Conservation (phyloP, 805 yeast genomes). For the Saccharomycopsis babjevae region DNA sequence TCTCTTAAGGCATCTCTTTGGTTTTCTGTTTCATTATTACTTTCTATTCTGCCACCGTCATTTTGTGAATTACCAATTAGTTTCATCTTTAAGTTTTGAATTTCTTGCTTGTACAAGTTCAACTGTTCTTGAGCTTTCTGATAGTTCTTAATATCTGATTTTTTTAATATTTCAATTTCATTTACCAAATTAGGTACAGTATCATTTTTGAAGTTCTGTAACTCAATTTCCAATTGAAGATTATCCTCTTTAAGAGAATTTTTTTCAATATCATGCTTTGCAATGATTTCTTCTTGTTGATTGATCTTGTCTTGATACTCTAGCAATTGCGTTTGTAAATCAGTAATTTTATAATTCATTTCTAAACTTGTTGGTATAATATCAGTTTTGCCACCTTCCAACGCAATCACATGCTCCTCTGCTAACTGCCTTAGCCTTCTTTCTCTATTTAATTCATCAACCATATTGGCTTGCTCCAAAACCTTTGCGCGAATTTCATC, state of each 20-base stretch:
- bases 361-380: conserved; percentile 42
- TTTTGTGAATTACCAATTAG: conserved; percentile 18
- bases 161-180: conserved; percentile 28
- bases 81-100: conserved; percentile 28
- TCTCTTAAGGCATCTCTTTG: conserved; percentile 27
- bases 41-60: neutral
- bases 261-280: conserved; percentile 29
- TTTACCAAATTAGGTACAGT: conserved; percentile 39
- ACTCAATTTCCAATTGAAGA: conserved; percentile 31
- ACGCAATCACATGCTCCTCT: conserved; percentile 50
- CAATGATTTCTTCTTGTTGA: conserved; percentile 38
- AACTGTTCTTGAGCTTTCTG: conserved; percentile 23
- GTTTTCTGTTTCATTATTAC: conserved; percentile 19
- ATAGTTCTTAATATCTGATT: conserved; percentile 15
- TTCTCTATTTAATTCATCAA: conserved; percentile 52
- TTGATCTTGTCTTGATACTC: conserved; percentile 39
- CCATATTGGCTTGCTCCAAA: conserved; percentile 38
- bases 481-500: conserved; percentile 30
- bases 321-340: conserved; percentile 37
- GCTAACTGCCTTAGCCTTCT: conserved; percentile 56
- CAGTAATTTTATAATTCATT: conserved; percentile 45
- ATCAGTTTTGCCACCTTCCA: conserved; percentile 27
- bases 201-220: conserved; percentile 32
- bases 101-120: conserved; percentile 25
- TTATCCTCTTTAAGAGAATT: conserved; percentile 31